phyloP scores from a whole-genome alignment of 2,329 filamentous ascomycete species.

The Penicillium brasilianum region DNA sequence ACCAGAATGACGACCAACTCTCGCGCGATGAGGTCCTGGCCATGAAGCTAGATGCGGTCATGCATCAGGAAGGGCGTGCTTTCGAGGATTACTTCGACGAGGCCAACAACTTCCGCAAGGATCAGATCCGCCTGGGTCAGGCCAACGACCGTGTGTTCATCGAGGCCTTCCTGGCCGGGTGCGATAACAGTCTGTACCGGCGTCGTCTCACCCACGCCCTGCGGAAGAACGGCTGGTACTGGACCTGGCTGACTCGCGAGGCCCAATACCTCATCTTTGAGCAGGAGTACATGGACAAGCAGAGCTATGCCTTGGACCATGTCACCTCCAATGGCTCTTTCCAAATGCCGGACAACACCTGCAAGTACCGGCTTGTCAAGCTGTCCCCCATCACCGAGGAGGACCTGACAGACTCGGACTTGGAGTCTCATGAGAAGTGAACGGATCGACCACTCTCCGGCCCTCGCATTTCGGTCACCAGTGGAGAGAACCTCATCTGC shows the following conservation, averaged over 20 bases:
- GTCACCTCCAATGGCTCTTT: slow-evolving; percentile 19
- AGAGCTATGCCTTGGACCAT: slow-evolving; percentile 22
- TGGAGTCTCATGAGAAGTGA: background rate
- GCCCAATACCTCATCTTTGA: slow-evolving; percentile 17
- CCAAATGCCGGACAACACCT: slow-evolving; percentile 20
- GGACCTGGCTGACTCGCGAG: slow-evolving; percentile 19
- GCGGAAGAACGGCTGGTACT: slow-evolving; percentile 17
- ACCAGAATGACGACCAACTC: background rate
- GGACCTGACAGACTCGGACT: slow-evolving; percentile 19
- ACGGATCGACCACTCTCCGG: background rate
- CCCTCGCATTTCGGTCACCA: background rate
- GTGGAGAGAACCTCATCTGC: background rate
- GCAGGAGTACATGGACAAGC: slow-evolving; percentile 23
- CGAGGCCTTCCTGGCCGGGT: slow-evolving; percentile 39
- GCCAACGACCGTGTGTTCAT: slow-evolving; percentile 31
- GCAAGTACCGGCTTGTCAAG: slow-evolving; percentile 9
- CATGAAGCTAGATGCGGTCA: slow-evolving; percentile 6
- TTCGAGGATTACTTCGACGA: slow-evolving; percentile 36
- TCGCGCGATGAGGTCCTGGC: background rate
- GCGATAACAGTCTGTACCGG: slow-evolving; percentile 18
- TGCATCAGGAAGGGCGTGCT: slow-evolving; percentile 31
- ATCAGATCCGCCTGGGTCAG: slow-evolving; percentile 22
- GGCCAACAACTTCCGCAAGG: slow-evolving; percentile 25
- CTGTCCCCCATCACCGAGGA: slow-evolving; percentile 22
- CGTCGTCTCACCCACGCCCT: slow-evolving; percentile 21